Evolutionary conservation across 768 basidiomycete genomes (phyloP).

Genomic region (Suillus subalutaceus): DNA sequence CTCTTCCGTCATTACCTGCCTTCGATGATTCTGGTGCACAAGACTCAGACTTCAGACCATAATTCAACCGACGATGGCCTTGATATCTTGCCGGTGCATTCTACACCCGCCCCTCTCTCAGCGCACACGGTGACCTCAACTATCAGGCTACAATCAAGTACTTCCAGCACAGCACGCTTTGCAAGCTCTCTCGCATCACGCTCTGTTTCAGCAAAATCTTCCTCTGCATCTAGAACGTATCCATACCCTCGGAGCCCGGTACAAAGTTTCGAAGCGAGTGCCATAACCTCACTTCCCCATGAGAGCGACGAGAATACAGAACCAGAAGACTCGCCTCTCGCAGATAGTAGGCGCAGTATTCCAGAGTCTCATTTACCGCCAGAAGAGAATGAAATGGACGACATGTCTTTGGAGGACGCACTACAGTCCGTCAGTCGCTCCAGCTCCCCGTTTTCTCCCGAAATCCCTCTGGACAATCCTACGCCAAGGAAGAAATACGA

Average conservation of each 20-base stretch:
- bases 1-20: constrained; percentile 73
- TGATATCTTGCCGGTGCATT: constrained; percentile 59
- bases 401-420: constrained; percentile 58
- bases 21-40: constrained; percentile 65
- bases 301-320: constrained; percentile 37
- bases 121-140: constrained; percentile 53
- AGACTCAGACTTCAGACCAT: constrained; percentile 38
- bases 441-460: constrained; percentile 49
- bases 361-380: constrained; percentile 58
- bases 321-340: constrained; percentile 39
- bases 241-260: constrained; percentile 32
- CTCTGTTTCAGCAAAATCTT: constrained; percentile 36
- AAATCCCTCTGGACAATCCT: constrained; percentile 36
- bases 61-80: constrained; percentile 45
- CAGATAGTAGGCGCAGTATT: constrained; percentile 51
- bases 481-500: constrained; percentile 56
- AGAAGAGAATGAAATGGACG: constrained; percentile 45
- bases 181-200: constrained; percentile 55
- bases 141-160: constrained; percentile 52
- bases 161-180: constrained; percentile 53
- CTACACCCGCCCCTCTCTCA: constrained; percentile 59
- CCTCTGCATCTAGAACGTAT: constrained; percentile 37
- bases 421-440: constrained; percentile 57
- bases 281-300: constrained; percentile 56
- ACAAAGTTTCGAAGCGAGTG: constrained; percentile 63